Evolutionary conservation across 805 yeast species (phyloP).

Genomic region (Debaryomyces hansenii): DNA sequence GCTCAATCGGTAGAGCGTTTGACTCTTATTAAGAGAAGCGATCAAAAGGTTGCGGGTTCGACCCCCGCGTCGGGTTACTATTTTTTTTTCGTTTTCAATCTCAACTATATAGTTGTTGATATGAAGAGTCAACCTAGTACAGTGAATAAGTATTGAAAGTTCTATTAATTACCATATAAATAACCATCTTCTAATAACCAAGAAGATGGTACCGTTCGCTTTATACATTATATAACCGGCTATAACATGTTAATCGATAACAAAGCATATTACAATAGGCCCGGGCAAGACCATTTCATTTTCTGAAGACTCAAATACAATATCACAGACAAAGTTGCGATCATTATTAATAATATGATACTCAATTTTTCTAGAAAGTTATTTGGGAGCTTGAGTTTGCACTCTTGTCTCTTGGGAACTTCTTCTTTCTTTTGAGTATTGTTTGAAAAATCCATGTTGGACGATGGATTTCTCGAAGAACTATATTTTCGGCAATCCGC

Average conservation of each 20-base stretch:
- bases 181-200: too few relatives aligned
- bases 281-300: slow-evolving; percentile 14
- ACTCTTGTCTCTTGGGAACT: too few relatives aligned
- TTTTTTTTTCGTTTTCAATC: background rate
- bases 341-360: slow-evolving; percentile 9
- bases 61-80: slow-evolving; percentile 14
- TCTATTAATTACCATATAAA: too few relatives aligned
- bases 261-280: too few relatives aligned
- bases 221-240: too few relatives aligned
- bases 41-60: slow-evolving; percentile 15
- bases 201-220: too few relatives aligned
- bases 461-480: slow-evolving; percentile 9
- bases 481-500: slow-evolving; percentile 15
- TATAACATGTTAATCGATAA: too few relatives aligned
- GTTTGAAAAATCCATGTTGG: background rate
- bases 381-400: too few relatives aligned
- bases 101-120: too few relatives aligned
- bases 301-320: slow-evolving; percentile 18
- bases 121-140: too few relatives aligned
- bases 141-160: too few relatives aligned
- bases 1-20: slow-evolving; percentile 16
- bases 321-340: slow-evolving; percentile 14
- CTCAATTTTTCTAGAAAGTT: slow-evolving; percentile 8
- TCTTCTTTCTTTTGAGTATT: background rate
- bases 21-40: slow-evolving; percentile 12